Conservation (phyloP, 768 basidiomycete species). For the Sarcomyxa edulis region DNA sequence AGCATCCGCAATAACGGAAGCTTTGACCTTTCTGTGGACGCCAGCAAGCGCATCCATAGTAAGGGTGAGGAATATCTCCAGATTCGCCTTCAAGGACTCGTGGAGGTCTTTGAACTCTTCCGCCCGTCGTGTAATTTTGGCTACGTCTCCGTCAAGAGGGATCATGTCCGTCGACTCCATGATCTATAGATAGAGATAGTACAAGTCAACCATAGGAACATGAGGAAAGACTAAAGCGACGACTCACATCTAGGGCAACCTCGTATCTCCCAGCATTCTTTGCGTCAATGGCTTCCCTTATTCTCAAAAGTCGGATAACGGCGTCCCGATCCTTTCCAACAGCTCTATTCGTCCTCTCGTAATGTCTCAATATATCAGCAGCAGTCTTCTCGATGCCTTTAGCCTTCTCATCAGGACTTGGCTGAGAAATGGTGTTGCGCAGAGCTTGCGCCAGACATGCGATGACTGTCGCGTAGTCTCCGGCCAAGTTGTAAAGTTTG, state of each 20-base stretch:
- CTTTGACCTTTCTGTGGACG: conserved; percentile 74
- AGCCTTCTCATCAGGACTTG: conserved; percentile 57
- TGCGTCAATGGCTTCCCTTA: conserved; percentile 76
- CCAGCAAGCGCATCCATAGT: conserved; percentile 90
- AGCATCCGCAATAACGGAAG: conserved; percentile 64
- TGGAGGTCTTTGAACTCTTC: conserved; percentile 88
- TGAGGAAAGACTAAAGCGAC: neutral
- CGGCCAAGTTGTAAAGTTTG: conserved; percentile 92
- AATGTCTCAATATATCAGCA: conserved; percentile 72
- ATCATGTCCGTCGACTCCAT: conserved; percentile 86
- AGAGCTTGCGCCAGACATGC: conserved; percentile 83
- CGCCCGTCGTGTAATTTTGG: conserved; percentile 77
- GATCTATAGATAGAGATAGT: conserved; percentile 38
- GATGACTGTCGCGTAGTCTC: conserved; percentile 85
- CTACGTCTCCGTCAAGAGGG: conserved; percentile 81
- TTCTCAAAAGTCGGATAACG: conserved; percentile 66
- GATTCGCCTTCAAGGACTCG: conserved; percentile 82
- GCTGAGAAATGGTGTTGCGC: conserved; percentile 74
- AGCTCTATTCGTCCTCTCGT: conserved; percentile 69
- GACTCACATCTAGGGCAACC: conserved; percentile 72
- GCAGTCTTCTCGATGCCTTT: conserved; percentile 69
- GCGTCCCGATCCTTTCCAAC: conserved; percentile 72
- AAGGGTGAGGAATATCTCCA: conserved; percentile 82
- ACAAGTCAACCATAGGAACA: neutral
- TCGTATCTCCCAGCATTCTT: conserved; percentile 72